Base-by-base conservation (phyloP, 208 protist genomes). In the Trypanosoma cruzi region DNA sequence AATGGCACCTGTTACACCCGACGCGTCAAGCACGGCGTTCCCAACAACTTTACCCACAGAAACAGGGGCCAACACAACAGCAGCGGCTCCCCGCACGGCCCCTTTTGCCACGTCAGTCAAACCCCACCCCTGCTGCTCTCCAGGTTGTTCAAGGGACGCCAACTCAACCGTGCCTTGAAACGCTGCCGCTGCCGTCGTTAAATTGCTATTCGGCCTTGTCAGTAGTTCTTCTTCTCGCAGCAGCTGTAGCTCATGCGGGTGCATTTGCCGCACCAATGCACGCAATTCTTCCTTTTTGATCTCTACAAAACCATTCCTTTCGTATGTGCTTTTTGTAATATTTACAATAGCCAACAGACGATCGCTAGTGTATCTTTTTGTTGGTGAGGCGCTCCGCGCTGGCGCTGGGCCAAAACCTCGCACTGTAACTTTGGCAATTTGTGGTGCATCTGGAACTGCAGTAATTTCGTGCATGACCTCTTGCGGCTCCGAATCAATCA, bases 161-260 rank as follows among this genome's bases (percentile, higher is more conserved):
- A 95, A 65, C 75, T 95, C 84, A 40, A 92, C 86, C 7, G 77
- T 82, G 2, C 86, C 77, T 29, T 86, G 75, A 63, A 95, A 95
- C 4, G 63, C 70, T 26, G 48, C n/a, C 0, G 63, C 70, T 18
- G 48, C 8, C 48, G 7, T n/a, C 20, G 64, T 49, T 28, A 52
- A 37, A 44, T 42, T 44, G n/a, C 42, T 56, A 28, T 54, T 46
- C 16, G 36, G 48, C 56, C 73, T 80, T 32, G 65, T 64, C 2
- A 55, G 62, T 3, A 71, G 22, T 7, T 64, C 56, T 24, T 64
- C 32, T 46, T 58, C 62, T 46, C 32, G 29, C 28, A 11, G 7
- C 8, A 13, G 2, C 55, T 59, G 0, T 16, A 22, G 3, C 2
- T 75, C 48, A 52, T 28, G 22, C 1, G 48, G 28, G 24, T 64